Percentiles rank a stretch among this genome's conserved stretches.
Evolutionary conservation across 208 protist species (phyloP).

Genomic region (Trypanosoma lewisi): DNA sequence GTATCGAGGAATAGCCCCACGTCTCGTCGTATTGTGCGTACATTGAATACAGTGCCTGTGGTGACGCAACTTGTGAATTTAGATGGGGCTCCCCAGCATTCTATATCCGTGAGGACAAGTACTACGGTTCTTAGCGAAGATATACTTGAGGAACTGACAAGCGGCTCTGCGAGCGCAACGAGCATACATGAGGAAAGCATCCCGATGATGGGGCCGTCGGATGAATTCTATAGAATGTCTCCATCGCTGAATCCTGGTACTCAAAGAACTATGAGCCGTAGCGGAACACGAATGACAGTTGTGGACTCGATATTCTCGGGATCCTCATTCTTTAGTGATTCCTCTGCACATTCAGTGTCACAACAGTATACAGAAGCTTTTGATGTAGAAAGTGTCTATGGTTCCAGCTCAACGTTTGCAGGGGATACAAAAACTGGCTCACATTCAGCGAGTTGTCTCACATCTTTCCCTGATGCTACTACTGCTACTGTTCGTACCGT

Average conservation of each 20-base stretch:
- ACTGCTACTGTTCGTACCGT: not conserved
- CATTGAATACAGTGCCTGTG: constrained; percentile 34
- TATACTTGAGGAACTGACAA: constrained; percentile 52
- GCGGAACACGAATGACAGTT: not conserved
- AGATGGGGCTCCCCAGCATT: constrained; percentile 26
- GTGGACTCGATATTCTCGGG: constrained; percentile 5
- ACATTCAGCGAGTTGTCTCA: constrained; percentile 11
- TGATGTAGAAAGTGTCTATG: constrained; percentile 62
- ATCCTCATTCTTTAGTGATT: not conserved
- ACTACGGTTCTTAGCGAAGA: constrained; percentile 50
- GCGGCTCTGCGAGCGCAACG: constrained; percentile 45
- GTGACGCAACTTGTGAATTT: constrained; percentile 66
- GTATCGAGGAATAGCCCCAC: constrained; percentile 17
- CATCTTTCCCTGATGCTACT: not conserved
- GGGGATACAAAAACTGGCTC: constrained; percentile 18
- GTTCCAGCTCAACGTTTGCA: constrained; percentile 61
- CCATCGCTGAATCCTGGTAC: not conserved
- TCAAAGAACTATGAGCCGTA: not conserved
- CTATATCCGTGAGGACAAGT: constrained; percentile 31
- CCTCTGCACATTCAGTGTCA: constrained; percentile 37
- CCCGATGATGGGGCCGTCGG: not conserved
- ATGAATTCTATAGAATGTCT: constrained; percentile 34
- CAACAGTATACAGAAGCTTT: constrained; percentile 7
- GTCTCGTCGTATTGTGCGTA: constrained; percentile 61
- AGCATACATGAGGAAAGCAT: not conserved